Conservation (phyloP, 192 early-diverging fungal genomes). For the Backusella mclennaniae region DNA sequence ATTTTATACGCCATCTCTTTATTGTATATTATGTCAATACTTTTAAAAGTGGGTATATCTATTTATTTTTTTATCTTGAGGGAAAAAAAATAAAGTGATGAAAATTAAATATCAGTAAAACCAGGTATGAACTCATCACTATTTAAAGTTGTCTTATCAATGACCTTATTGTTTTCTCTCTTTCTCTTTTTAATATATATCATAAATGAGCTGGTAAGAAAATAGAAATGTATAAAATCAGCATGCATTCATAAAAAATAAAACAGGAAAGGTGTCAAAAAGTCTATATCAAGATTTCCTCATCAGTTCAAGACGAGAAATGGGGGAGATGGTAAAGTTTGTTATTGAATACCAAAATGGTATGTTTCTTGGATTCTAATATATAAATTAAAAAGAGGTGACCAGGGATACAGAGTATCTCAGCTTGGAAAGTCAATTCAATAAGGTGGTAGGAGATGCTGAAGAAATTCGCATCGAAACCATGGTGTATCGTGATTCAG, state of each 20-base stretch:
- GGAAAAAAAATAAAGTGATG: background rate
- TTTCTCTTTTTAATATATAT: background rate
- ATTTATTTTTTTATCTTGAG: background rate
- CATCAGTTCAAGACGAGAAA: constrained; percentile 12
- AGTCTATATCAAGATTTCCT: constrained; percentile 5
- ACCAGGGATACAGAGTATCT: constrained; percentile 54
- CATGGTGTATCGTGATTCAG: constrained; percentile 41
- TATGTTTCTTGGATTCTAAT: background rate
- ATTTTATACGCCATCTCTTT: background rate
- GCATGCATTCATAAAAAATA: background rate
- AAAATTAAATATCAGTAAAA: background rate
- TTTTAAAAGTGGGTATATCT: background rate
- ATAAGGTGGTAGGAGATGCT: constrained; percentile 46
- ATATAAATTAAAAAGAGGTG: constrained; percentile 34
- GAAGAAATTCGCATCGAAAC: constrained; percentile 40
- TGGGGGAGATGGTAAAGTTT: background rate
- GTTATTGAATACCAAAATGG: too few relatives aligned
- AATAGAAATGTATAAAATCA: background rate
- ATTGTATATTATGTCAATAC: background rate
- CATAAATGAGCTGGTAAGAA: background rate
- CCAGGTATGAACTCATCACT: background rate
- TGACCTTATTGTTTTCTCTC: background rate
- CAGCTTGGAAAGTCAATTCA: constrained; percentile 57
- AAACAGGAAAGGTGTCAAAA: constrained; percentile 9
- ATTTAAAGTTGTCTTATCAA: background rate